These are phyloP conservation scores for Gaeumannomyces tritici DNA, from an alignment of 2,329 filamentous ascomycete species.

Conservation along the genomic window DNA sequence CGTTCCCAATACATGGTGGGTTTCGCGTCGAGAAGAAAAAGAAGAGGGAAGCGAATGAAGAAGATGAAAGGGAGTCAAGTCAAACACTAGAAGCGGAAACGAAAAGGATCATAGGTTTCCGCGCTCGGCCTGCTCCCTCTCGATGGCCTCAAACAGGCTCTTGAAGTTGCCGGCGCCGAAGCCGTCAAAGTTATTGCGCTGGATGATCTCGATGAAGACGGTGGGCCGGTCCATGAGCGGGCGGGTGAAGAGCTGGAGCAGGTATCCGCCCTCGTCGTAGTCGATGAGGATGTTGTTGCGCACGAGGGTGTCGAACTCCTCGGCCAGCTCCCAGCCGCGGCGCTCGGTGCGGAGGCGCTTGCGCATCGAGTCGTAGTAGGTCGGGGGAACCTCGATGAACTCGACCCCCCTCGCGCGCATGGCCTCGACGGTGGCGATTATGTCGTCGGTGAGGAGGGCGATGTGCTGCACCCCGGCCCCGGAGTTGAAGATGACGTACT, in stretches of 20 bases:
- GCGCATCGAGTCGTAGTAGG: slow-evolving; percentile 76
- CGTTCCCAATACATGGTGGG: background rate
- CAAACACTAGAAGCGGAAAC: no score
- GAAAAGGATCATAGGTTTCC: slow-evolving; percentile 56
- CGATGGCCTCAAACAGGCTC: slow-evolving; percentile 89
- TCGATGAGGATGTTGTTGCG: slow-evolving; percentile 83
- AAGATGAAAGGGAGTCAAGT: no score
- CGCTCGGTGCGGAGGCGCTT: slow-evolving; percentile 57
- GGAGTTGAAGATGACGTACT: slow-evolving; percentile 83
- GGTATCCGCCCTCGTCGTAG: slow-evolving; percentile 86
- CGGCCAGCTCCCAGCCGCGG: slow-evolving; percentile 48
- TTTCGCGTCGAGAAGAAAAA: background rate
- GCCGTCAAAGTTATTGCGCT: slow-evolving; percentile 80
- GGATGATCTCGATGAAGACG: slow-evolving; percentile 94
- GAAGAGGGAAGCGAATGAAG: no score
- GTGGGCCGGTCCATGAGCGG: slow-evolving; percentile 91
- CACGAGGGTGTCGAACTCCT: slow-evolving; percentile 70
- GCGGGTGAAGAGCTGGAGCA: slow-evolving; percentile 70
- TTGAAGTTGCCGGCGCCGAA: slow-evolving; percentile 96
- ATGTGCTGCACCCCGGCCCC: slow-evolving; percentile 92
- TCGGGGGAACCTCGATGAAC: slow-evolving; percentile 82
- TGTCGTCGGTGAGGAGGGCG: slow-evolving; percentile 72
- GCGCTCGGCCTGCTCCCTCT: slow-evolving; percentile 78
- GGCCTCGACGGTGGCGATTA: slow-evolving; percentile 66
- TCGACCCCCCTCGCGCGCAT: slow-evolving; percentile 82